Evolutionary conservation across 108 stramenopile species (phyloP).

Genomic region (Discostella stelligeroides): DNA sequence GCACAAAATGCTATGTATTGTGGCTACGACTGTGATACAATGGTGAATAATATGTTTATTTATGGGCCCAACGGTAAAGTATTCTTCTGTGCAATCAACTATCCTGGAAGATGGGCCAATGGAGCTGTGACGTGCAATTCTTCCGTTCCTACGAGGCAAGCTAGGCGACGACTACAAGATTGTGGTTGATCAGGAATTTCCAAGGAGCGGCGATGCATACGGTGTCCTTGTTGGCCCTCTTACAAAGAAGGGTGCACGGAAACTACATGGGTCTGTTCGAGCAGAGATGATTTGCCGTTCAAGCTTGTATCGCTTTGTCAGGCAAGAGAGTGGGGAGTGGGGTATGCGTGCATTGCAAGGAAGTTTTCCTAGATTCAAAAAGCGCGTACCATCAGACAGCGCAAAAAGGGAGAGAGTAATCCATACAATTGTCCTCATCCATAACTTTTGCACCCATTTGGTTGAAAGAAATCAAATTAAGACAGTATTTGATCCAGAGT

Average conservation of each 20-base stretch:
- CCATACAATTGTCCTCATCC: background rate
- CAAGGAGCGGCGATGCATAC: constrained; percentile 1
- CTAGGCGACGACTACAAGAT: background rate
- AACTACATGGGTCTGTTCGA: constrained; percentile 8
- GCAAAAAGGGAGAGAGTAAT: background rate
- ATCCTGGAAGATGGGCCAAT: no score
- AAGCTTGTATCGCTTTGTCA: constrained; percentile 1
- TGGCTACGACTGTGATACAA: no score
- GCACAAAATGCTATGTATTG: background rate
- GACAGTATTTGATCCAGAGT: constrained; percentile 15
- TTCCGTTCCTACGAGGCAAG: background rate
- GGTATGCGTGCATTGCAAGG: constrained; percentile 18
- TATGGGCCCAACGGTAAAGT: no score
- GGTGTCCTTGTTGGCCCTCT: no score
- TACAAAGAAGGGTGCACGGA: background rate
- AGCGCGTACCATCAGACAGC: constrained; percentile 1
- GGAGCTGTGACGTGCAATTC: background rate
- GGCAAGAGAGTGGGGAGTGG: constrained; percentile 14
- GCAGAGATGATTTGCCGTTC: background rate
- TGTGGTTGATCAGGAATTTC: background rate
- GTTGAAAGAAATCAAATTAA: constrained; percentile 12
- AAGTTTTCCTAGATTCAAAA: constrained; percentile 6
- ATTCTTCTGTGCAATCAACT: no score
- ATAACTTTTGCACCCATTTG: constrained; percentile 5
- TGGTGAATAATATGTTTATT: no score